Conservation (phyloP, 805 yeast species). For the Candida taoyuanica region DNA sequence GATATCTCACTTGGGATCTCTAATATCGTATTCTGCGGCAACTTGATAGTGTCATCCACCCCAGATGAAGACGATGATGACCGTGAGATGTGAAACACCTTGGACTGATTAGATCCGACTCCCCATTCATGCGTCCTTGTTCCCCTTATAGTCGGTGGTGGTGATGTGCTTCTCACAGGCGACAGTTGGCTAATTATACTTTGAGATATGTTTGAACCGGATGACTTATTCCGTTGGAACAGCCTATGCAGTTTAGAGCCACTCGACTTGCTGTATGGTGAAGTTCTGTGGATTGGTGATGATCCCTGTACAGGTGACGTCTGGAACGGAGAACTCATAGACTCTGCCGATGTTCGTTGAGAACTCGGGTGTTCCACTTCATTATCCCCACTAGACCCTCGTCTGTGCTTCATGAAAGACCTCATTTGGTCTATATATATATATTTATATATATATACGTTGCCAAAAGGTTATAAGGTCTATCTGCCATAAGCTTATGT, state of each 20-base stretch:
- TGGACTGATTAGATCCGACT: slow-evolving; percentile 7
- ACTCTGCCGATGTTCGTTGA: no score
- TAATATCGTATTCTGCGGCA: slow-evolving; percentile 20
- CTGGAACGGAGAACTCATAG: neutral
- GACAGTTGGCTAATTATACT: slow-evolving; percentile 19
- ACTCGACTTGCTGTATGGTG: neutral
- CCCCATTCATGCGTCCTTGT: slow-evolving; percentile 51
- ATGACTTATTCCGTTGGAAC: slow-evolving; percentile 20
- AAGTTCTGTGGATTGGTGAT: neutral
- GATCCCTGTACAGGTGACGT: neutral
- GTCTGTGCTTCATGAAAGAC: no score
- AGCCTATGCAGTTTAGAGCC: slow-evolving; percentile 23
- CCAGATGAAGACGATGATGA: neutral
- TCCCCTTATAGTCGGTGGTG: slow-evolving; percentile 38
- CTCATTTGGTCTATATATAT: no score
- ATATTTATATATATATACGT: no score
- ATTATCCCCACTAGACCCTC: no score
- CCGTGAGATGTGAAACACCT: neutral
- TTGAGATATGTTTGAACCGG: slow-evolving; percentile 7
- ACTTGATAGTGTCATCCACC: slow-evolving; percentile 5
- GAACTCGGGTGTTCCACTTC: no score
- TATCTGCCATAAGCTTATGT: no score
- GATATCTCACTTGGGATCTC: slow-evolving; percentile 18
- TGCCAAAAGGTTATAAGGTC: no score
- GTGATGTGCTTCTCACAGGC: slow-evolving; percentile 11